Percentiles rank a stretch among this genome's conserved stretches.
Evolutionary conservation across 1,284 basidiomycete genomes (phyloP).

Genomic region (Rhodotorula sp.): DNA sequence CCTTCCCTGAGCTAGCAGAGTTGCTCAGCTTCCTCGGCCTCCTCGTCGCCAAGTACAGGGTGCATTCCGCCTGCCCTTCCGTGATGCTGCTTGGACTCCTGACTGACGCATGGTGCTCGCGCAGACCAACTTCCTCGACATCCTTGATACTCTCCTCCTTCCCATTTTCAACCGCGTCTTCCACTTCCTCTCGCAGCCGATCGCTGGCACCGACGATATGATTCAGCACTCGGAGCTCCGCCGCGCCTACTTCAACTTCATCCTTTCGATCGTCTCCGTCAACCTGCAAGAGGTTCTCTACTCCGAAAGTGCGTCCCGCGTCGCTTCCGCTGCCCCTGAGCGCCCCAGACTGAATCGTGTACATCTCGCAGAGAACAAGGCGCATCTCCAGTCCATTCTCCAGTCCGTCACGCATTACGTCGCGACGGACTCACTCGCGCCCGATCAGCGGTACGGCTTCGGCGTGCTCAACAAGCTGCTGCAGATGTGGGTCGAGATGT

Average conservation of each 20-base stretch:
- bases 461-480: constrained; percentile 70
- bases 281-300: constrained; percentile 81
- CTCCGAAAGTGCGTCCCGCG: constrained; percentile 68
- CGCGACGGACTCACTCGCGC: constrained; percentile 68
- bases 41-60: constrained; percentile 88
- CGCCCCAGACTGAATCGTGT: not conserved
- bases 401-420: constrained; percentile 62
- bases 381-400: constrained; percentile 74
- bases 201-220: constrained; percentile 87
- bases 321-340: not conserved
- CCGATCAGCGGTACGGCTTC: constrained; percentile 76
- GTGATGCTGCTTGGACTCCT: not conserved
- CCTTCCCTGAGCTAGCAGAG: constrained; percentile 87
- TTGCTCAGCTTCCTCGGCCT: constrained; percentile 93
- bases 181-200: constrained; percentile 73
- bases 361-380: constrained; percentile 66
- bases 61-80: constrained; percentile 49
- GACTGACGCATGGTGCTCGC: not conserved
- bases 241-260: constrained; percentile 80
- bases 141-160: constrained; percentile 85
- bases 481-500: constrained; percentile 66
- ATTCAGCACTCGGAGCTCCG: constrained; percentile 81
- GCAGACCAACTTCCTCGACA: constrained; percentile 73
- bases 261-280: constrained; percentile 77
- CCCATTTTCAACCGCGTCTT: constrained; percentile 84